A percentile compares a stretch with the other conserved stretches of the same genome.
phyloP scores from a whole-genome alignment of 345 rosid species.

The Populus nigra region DNA sequence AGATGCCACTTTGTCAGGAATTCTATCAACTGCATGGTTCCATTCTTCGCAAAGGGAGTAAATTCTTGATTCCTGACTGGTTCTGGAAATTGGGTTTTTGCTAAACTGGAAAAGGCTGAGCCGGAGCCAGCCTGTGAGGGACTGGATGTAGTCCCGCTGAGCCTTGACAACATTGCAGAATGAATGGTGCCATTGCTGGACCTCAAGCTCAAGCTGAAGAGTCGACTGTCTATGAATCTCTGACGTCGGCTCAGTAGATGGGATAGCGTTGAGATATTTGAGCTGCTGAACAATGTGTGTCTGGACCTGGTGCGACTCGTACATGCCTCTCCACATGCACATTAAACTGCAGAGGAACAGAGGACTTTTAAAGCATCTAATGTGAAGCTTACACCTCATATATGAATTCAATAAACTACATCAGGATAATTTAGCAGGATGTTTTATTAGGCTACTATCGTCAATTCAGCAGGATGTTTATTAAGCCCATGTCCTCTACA shows the following conservation, averaged over 20 bases:
- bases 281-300: conserved; percentile 96
- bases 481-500: background rate
- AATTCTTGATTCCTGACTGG: conserved; percentile 60
- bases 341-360: conserved; percentile 48
- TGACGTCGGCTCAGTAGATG: conserved; percentile 79
- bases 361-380: background rate
- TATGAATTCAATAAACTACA: background rate
- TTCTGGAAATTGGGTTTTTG: conserved; percentile 49
- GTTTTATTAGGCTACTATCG: background rate
- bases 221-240: conserved; percentile 92
- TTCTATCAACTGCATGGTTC: conserved; percentile 76
- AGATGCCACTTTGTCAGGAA: conserved; percentile 96
- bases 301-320: conserved; percentile 96
- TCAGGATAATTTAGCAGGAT: background rate
- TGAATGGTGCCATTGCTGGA: conserved; percentile 90
- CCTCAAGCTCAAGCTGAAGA: conserved; percentile 84
- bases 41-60: conserved; percentile 89
- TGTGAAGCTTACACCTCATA: background rate
- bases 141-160: conserved; percentile 81
- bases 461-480: too few species aligned
- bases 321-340: conserved; percentile 99
- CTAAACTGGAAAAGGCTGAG: conserved; percentile 89
- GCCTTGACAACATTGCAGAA: conserved; percentile 77
- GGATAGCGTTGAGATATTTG: conserved; percentile 76
- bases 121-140: conserved; percentile 89